Conservation (phyloP, 1,284 basidiomycete species). For the Cryptococcus sp. region DNA sequence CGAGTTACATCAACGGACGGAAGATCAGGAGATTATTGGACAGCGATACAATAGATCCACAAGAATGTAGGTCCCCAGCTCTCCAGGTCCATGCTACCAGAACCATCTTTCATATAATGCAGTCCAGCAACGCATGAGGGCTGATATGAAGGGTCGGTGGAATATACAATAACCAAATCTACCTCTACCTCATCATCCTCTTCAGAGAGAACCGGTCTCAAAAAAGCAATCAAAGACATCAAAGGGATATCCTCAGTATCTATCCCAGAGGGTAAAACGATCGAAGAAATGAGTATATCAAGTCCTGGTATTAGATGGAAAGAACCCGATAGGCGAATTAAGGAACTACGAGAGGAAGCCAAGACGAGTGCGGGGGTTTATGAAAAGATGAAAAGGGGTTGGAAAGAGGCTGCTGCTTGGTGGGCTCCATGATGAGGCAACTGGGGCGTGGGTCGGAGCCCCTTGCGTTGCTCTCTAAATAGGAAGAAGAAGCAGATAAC, state of each 20-base stretch:
- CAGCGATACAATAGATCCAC: neutral
- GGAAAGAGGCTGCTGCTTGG: conserved; percentile 10
- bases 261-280: conserved; percentile 41
- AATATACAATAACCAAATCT: conserved; percentile 29
- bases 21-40: neutral
- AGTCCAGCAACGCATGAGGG: neutral
- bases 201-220: conserved; percentile 10
- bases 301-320: conserved; percentile 26
- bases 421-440: neutral
- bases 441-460: no score
- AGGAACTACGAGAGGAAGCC: conserved; percentile 23
- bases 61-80: neutral
- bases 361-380: conserved; percentile 30
- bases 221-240: conserved; percentile 15
- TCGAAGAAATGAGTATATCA: conserved; percentile 25
- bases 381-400: conserved; percentile 20
- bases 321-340: conserved; percentile 20
- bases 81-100: neutral
- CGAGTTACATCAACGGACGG: conserved; percentile 4
- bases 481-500: no score
- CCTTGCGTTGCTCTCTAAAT: no score
- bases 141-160: conserved; percentile 32
- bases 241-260: conserved; percentile 26
- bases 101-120: neutral
- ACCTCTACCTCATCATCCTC: conserved; percentile 13